Percentiles rank a stretch among this genome's conserved stretches.
phyloP scores from a whole-genome alignment of 805 yeast species.

The Tetrapisispora pingtungensis region DNA sequence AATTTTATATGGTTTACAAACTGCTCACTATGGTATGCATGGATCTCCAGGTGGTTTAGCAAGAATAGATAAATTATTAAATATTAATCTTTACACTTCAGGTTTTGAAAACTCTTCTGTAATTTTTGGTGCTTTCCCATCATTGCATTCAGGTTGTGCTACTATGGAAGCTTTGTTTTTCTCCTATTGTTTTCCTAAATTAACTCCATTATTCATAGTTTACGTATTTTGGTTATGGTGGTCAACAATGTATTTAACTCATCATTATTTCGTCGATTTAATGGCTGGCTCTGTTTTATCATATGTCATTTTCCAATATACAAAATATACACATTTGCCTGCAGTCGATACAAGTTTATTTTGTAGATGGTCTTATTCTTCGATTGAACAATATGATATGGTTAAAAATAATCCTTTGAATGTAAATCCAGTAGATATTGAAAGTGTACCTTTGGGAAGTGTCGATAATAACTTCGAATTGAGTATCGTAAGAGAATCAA shows the following conservation, averaged over 20 bases:
- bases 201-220: slow-evolving; percentile 51
- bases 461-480: slow-evolving; percentile 20
- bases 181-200: slow-evolving; percentile 68
- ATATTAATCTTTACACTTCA: slow-evolving; percentile 72
- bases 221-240: slow-evolving; percentile 94
- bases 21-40: slow-evolving; percentile 81
- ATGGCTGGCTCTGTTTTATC: slow-evolving; percentile 83
- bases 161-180: slow-evolving; percentile 86
- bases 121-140: slow-evolving; percentile 83
- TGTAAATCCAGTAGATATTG: slow-evolving; percentile 22
- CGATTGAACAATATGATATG: slow-evolving; percentile 29
- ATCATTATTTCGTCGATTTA: slow-evolving; percentile 87
- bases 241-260: slow-evolving; percentile 95
- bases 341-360: slow-evolving; percentile 38
- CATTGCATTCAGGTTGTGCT: slow-evolving; percentile 91
- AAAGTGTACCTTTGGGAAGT: slow-evolving; percentile 20
- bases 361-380: slow-evolving; percentile 60
- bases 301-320: slow-evolving; percentile 56
- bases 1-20: slow-evolving; percentile 67
- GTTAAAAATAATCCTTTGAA: slow-evolving; percentile 30
- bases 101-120: slow-evolving; percentile 81
- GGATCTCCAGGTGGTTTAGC: slow-evolving; percentile 95
- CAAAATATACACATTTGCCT: slow-evolving; percentile 63
- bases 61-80: slow-evolving; percentile 70
- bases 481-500: slow-evolving; percentile 16